A percentile compares a stretch with the other conserved stretches of the same genome.
phyloP scores from a whole-genome alignment of 306 rosid species.

The Neltuma alba region DNA sequence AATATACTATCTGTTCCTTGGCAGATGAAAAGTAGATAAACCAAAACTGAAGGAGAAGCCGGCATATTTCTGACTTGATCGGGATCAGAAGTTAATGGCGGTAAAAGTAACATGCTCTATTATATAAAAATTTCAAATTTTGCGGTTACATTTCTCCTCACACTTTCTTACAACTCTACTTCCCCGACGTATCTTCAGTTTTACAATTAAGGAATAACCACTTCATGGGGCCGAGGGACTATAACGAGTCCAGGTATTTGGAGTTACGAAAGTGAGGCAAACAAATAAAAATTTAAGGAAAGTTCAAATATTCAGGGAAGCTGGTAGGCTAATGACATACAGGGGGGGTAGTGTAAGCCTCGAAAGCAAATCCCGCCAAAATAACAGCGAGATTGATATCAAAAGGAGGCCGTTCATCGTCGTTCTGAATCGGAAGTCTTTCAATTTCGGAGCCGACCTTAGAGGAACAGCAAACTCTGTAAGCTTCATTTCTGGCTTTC shows the following conservation, averaged over 20 bases:
- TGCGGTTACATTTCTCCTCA: not conserved
- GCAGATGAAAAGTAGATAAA: constrained; percentile 5
- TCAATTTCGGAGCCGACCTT: constrained; percentile 51
- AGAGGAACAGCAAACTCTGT: constrained; percentile 48
- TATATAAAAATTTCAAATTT: not conserved
- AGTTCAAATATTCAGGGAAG: not conserved
- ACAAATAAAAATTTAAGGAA: not conserved
- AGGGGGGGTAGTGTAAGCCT: constrained; percentile 79
- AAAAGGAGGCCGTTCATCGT: constrained; percentile 61
- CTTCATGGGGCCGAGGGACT: not conserved
- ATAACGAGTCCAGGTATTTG: not conserved
- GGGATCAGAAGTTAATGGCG: not conserved
- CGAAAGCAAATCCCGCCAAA: constrained; percentile 93
- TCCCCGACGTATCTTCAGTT: not conserved
- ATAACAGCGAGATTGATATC: constrained; percentile 90
- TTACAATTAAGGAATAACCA: not conserved
- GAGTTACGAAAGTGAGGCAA: not conserved
- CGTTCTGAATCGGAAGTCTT: constrained; percentile 35
- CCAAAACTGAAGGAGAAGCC: not conserved
- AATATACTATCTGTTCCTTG: not conserved
- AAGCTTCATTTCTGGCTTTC: constrained; percentile 31
- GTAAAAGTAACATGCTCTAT: not conserved
- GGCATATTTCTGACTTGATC: not conserved
- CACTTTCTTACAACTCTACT: not conserved
- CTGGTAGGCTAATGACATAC: constrained; percentile 41